Base-by-base conservation (phyloP, 768 basidiomycete species). In the Lactarius vividus region DNA sequence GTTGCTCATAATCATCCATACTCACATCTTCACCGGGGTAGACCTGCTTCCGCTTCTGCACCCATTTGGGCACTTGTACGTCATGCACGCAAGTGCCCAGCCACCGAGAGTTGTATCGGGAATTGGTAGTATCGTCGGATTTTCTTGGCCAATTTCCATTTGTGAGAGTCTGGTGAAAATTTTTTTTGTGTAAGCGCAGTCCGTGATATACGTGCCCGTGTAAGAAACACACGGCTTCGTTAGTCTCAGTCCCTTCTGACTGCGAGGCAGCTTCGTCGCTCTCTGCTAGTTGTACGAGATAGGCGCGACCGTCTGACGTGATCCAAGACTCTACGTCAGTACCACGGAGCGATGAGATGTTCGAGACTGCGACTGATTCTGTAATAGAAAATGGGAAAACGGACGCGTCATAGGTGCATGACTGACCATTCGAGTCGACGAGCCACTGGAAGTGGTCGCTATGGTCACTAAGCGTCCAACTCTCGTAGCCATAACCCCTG, bases 251-350 rank as follows among this genome's bases (percentile, higher is more conserved):
- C 26, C 53, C 62, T 31, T 69, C 72, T 15, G 72, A 64, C 20
- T 70, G 65, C 57, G 66, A 23, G 9, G 49, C 4, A 71, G 35
- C 70, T 70, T 76, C 55, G 72, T 59, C 69, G 59, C 72, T 77
- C 67, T 86, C 85, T 57, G 79, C 79, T 28, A 92, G 77, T 64
- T 84, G 85, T 8, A 91, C 91, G 68, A 92, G 84, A 73, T 94
- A 94, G 11, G 83, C 90, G 71, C 91, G 78, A 44, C 92, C 92
- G 67, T 94, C 92, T 7, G 90, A 91, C 2, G 92, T 91, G 56
- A 92, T 83, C 92, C 92, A 94, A 0, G 85, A 85, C 75, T 94
- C 92, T 15, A 86, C 83, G 28, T 85, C 84, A 28, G 84, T 83
- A 4, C 77, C 72, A 62, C 84, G 81, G 46, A 85, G 84, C 71